A percentile compares a stretch with the other conserved stretches of the same genome.
These are phyloP conservation scores for Boletus tylopilopsis DNA, from an alignment of 768 basidiomycete genomes.

Conservation along the genomic window DNA sequence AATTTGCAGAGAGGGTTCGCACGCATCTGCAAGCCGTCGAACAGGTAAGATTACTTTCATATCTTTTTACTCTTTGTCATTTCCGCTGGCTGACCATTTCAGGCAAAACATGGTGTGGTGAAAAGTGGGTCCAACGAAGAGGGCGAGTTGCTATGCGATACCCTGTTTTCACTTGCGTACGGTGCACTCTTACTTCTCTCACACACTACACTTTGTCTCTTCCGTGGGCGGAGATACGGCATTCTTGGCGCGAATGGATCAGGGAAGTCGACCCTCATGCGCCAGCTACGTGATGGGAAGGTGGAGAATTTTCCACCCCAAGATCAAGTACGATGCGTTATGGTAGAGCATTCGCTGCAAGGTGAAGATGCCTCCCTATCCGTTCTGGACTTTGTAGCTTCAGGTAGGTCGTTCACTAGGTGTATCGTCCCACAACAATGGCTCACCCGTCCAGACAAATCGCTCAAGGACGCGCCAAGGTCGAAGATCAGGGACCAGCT, in stretches of 20 bases:
- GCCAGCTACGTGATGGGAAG: slow-evolving; percentile 91
- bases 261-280: slow-evolving; percentile 94
- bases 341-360: slow-evolving; percentile 97
- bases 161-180: slow-evolving; percentile 93
- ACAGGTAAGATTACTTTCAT: slow-evolving; percentile 39
- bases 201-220: slow-evolving; percentile 85
- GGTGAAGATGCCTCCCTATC: slow-evolving; percentile 84
- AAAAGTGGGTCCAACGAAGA: slow-evolving; percentile 52
- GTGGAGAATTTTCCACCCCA: slow-evolving; percentile 95
- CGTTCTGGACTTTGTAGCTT: slow-evolving; percentile 86
- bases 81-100: slow-evolving; percentile 9
- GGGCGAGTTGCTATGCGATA: slow-evolving; percentile 87
- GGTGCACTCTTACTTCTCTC: slow-evolving; percentile 92
- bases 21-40: slow-evolving; percentile 77
- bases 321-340: slow-evolving; percentile 80
- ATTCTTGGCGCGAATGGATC: slow-evolving; percentile 96
- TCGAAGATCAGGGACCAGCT: slow-evolving; percentile 78
- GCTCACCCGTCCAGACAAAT: slow-evolving; percentile 50
- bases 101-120: slow-evolving; percentile 57
- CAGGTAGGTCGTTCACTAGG: slow-evolving; percentile 46
- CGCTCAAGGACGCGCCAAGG: slow-evolving; percentile 56
- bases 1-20: slow-evolving; percentile 62
- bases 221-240: slow-evolving; percentile 91
- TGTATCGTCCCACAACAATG: background rate
- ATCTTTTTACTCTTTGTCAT: background rate